A percentile compares a stretch with the other conserved stretches of the same genome.
Conservation (phyloP, 768 basidiomycete genomes). For the Clitopilus hobsonii region DNA sequence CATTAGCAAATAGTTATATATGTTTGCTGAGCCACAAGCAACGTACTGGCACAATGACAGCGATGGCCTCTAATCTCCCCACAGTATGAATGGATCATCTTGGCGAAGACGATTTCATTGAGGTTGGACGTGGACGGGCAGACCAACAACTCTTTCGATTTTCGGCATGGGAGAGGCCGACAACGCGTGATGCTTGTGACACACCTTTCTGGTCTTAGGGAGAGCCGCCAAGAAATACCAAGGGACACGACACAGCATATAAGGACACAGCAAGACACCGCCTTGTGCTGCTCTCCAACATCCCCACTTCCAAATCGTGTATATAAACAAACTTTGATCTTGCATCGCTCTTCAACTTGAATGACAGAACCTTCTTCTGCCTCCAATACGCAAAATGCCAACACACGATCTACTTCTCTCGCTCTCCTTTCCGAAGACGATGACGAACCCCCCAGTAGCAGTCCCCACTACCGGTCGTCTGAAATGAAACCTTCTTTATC, state of each 20-base stretch:
- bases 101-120: no score
- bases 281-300: not conserved
- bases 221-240: not conserved
- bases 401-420: constrained; percentile 21
- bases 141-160: no score
- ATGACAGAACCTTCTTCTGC: not conserved
- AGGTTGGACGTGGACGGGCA: no score
- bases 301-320: not conserved
- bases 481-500: constrained; percentile 19
- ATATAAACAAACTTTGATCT: not conserved
- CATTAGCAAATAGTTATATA: not conserved
- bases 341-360: not conserved
- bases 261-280: not conserved
- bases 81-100: no score
- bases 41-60: no score
- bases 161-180: not conserved
- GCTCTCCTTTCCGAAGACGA: constrained; percentile 33
- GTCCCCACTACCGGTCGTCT: constrained; percentile 23
- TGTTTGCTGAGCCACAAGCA: not conserved
- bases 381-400: constrained; percentile 7
- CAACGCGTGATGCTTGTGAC: not conserved
- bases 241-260: not conserved
- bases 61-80: no score
- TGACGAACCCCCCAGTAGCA: constrained; percentile 41
- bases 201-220: not conserved